Evolutionary conservation across 176 grass and related monocot species (phyloP).

Genomic region (Musa itinerans): DNA sequence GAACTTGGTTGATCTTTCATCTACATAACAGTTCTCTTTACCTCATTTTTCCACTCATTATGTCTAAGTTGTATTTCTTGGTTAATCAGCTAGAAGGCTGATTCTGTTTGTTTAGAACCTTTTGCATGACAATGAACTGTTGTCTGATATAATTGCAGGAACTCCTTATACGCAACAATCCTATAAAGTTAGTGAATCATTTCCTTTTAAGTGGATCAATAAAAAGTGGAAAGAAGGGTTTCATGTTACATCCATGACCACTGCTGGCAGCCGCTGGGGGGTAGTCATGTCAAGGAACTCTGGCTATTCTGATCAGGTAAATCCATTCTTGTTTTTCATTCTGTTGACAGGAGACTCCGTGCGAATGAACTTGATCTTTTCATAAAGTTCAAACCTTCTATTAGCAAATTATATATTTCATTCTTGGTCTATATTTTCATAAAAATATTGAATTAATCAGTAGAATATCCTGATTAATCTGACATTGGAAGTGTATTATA

Average conservation of each 20-base stretch:
- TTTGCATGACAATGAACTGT: neutral
- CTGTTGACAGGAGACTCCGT: too few relatives aligned
- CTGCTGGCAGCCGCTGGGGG: constrained; percentile 61
- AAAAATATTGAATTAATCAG: too few relatives aligned
- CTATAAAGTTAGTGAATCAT: constrained; percentile 83
- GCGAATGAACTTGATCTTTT: too few relatives aligned
- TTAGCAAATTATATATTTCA: too few relatives aligned
- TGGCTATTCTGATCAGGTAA: constrained; percentile 60
- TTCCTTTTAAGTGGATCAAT: constrained; percentile 95
- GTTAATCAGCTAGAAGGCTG: neutral
- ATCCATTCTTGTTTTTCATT: neutral
- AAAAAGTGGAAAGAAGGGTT: constrained; percentile 95
- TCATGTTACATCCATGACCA: constrained; percentile 78
- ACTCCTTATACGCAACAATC: constrained; percentile 72
- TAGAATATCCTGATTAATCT: too few relatives aligned
- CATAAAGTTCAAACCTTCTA: too few relatives aligned
- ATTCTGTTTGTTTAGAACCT: neutral
- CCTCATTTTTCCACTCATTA: too few relatives aligned
- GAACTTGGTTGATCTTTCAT: too few relatives aligned
- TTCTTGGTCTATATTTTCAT: too few relatives aligned
- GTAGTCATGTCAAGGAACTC: constrained; percentile 79
- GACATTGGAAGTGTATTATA: too few relatives aligned
- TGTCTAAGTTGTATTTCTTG: too few relatives aligned
- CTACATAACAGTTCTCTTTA: too few relatives aligned
- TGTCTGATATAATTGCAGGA: constrained; percentile 29